phyloP scores from a whole-genome alignment of 1,139 yeast genomes.

The Hanseniaspora uvarum region DNA sequence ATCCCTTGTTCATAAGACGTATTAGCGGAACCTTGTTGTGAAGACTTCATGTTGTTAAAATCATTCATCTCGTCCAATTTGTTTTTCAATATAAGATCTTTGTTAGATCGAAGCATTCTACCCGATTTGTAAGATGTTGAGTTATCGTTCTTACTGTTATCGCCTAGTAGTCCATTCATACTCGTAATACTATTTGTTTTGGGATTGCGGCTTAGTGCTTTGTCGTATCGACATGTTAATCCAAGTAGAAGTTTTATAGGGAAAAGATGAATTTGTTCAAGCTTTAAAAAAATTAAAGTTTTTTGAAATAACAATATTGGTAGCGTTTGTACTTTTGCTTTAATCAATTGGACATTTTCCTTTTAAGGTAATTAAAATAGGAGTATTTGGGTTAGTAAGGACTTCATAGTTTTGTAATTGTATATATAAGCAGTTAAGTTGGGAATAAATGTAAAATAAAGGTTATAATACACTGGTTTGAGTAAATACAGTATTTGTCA shows the following conservation, averaged over 20 bases:
- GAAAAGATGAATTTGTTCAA: too few relatives aligned
- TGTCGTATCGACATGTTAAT: too few relatives aligned
- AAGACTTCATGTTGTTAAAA: neutral
- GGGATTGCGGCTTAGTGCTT: too few relatives aligned
- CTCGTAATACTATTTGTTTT: neutral
- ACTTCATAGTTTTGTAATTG: too few relatives aligned
- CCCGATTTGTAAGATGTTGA: neutral
- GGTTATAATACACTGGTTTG: constrained; percentile 3
- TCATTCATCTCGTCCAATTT: neutral
- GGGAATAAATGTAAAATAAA: neutral
- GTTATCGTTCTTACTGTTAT: neutral
- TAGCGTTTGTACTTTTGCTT: neutral
- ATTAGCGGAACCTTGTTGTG: neutral
- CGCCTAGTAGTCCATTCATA: neutral
- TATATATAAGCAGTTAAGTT: too few relatives aligned
- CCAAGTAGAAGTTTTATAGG: too few relatives aligned
- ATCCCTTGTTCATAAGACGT: neutral
- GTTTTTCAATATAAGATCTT: constrained; percentile 8
- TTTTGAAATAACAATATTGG: too few relatives aligned
- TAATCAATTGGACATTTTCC: too few relatives aligned
- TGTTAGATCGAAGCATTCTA: constrained; percentile 13
- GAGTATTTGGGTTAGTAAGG: too few relatives aligned
- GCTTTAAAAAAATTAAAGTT: too few relatives aligned
- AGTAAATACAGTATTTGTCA: constrained; percentile 2
- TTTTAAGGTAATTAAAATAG: too few relatives aligned